Conservation (phyloP, 495 filamentous ascomycete species). For the Hyaloscypha variabilis region DNA sequence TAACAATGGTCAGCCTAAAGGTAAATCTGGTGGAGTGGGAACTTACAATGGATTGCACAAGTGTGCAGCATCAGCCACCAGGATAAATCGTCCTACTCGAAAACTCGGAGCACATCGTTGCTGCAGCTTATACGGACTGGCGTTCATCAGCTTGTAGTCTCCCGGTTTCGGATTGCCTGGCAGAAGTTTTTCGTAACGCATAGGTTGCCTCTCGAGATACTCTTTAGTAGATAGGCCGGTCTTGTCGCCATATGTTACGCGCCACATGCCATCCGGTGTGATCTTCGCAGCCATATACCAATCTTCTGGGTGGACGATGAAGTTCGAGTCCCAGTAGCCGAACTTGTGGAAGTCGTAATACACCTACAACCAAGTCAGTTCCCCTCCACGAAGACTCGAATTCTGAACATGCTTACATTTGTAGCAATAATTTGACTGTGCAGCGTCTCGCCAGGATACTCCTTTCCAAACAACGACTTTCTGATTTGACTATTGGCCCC, state of each 20-base stretch:
- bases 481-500: conserved; percentile 59
- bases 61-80: conserved; percentile 64
- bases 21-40: too few species aligned
- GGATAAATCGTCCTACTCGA: conserved; percentile 56
- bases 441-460: conserved; percentile 62
- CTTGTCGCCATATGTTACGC: conserved; percentile 61
- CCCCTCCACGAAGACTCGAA: neutral
- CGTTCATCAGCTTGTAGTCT: conserved; percentile 56
- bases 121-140: conserved; percentile 63
- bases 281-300: conserved; percentile 65
- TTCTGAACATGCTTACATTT: conserved; percentile 46
- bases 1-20: neutral
- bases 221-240: conserved; percentile 54
- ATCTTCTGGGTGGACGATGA: conserved; percentile 60
- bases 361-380: conserved; percentile 53
- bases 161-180: conserved; percentile 60
- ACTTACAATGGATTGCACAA: conserved; percentile 52
- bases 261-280: conserved; percentile 58
- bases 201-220: conserved; percentile 53
- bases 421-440: conserved; percentile 63
- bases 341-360: conserved; percentile 60
- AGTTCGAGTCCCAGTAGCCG: conserved; percentile 58
- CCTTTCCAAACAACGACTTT: conserved; percentile 52
- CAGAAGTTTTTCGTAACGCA: conserved; percentile 55
- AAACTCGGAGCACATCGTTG: conserved; percentile 60